Conservation (phyloP, 73 alveolate genomes). For the Symbiodinium pilosum region DNA sequence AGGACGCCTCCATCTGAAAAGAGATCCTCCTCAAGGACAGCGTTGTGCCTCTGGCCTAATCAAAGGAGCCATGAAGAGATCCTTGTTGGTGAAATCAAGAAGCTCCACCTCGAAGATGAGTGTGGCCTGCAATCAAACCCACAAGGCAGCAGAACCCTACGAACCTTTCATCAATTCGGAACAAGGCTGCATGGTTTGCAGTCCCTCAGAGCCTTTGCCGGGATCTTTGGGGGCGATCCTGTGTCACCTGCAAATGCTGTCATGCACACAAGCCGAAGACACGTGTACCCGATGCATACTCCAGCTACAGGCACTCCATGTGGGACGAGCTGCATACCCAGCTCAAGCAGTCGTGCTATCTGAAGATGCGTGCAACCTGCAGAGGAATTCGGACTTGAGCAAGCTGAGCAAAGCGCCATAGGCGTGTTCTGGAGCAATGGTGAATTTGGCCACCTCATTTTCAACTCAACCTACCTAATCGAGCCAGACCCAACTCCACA, state of each 20-base stretch:
- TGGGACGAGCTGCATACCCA: too few species aligned
- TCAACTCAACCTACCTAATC: too few species aligned
- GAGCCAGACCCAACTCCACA: too few species aligned
- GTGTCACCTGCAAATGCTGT: not conserved
- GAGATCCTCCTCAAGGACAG: constrained; percentile 93
- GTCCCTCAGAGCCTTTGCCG: constrained; percentile 97
- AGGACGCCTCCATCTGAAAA: constrained; percentile 95
- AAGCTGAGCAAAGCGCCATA: too few species aligned
- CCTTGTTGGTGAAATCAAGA: constrained; percentile 93
- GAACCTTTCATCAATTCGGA: not conserved
- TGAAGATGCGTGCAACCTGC: too few species aligned
- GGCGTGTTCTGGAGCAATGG: constrained; percentile 96
- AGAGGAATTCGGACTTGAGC: too few species aligned
- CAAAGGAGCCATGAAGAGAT: constrained; percentile 87
- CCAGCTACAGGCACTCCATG: too few species aligned
- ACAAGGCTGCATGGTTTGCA: not conserved
- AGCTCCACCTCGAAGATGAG: constrained; percentile 97
- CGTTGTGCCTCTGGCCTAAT: constrained; percentile 95
- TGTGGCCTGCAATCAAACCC: constrained; percentile 44
- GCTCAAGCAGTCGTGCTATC: too few species aligned
- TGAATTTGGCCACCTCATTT: constrained; percentile 96
- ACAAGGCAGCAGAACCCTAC: not conserved
- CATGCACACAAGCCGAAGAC: too few species aligned
- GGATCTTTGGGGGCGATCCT: constrained; percentile 96
- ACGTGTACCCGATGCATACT: too few species aligned